Conservation (phyloP, 2,329 filamentous ascomycete genomes). For the Cryphonectria japonica region DNA sequence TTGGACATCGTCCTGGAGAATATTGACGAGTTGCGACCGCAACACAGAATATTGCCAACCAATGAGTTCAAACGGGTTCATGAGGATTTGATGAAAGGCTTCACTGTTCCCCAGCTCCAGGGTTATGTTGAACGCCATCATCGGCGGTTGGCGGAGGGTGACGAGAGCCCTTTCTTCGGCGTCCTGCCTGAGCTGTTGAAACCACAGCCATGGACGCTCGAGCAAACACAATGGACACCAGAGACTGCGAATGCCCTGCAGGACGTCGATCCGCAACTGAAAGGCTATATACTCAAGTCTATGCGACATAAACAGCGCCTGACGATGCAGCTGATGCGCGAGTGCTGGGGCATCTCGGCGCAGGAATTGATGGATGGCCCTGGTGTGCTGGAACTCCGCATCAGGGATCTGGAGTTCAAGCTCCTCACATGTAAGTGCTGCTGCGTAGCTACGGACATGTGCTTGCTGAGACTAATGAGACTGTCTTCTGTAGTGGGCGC, state of each 20-base stretch:
- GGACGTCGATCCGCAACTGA: conserved; percentile 32
- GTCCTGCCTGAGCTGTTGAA: background rate
- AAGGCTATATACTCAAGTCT: conserved; percentile 37
- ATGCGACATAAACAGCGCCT: conserved; percentile 46
- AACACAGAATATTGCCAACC: conserved; percentile 42
- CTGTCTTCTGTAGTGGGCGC: conserved; percentile 38
- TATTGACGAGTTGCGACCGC: conserved; percentile 54
- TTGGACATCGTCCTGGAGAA: conserved; percentile 46
- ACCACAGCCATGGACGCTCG: conserved; percentile 45
- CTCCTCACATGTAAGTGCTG: conserved; percentile 50
- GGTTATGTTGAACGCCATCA: conserved; percentile 41
- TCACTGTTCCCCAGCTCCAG: conserved; percentile 50
- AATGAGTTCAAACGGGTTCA: conserved; percentile 48
- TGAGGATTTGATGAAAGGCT: conserved; percentile 46
- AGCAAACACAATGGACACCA: conserved; percentile 49
- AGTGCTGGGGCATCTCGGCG: conserved; percentile 55
- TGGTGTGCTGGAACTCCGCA: conserved; percentile 46
- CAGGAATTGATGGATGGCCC: conserved; percentile 48
- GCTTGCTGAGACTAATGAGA: conserved; percentile 4
- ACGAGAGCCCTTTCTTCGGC: conserved; percentile 5
- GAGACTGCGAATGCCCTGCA: conserved; percentile 31
- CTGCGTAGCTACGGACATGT: too few species aligned
- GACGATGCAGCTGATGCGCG: conserved; percentile 49
- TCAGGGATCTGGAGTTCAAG: conserved; percentile 46
- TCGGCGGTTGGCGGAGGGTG: conserved; percentile 18